Base-by-base conservation (phyloP, 768 basidiomycete species). In the Lactarius evosmus region DNA sequence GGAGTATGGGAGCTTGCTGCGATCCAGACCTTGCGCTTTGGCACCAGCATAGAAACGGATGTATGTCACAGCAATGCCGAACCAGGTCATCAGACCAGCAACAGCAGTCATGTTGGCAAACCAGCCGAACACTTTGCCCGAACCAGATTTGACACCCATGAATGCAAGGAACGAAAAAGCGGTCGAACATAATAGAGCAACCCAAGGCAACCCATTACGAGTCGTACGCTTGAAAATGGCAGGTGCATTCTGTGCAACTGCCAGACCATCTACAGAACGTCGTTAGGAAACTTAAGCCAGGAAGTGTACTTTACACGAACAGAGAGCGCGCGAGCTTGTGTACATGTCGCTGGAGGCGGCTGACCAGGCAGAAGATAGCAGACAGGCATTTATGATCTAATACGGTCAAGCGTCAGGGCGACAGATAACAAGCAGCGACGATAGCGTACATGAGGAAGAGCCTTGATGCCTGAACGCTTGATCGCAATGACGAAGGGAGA, bases 401-500 rank as follows among this genome's bases (percentile, higher is more conserved):
- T 19, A n/a, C 16, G 7, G 25, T 22, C 5, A n/a, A 32, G 7
- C 6, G 33, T 49, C 58, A 44, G 17, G 3, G 30, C n/a, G n/a
- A 55, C 27, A 38, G 14, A 19, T 7, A 16, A 3, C 40, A 27
- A 9, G 40, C 34, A 14, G 29, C 7, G 12, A 34, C 17, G 19
- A 16, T n/a, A 7, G 4, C 77, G 22, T 63, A 78, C 81, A 44
- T 77, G 78, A 4, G 85, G 84, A 0, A 86, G 73, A n/a, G 74
- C 79, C 56, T 78, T 83, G 75, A 87, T 98, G 19, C 96, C 95
- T 4, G 95, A 87, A 50, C 79, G 83, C 70, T 82, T 70, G 67
- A 93, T 93, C 1, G 95, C 96, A 67, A 98, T 92, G 67, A 97
- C 95, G 75, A 95, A 97, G 1, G 95, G 91, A 44, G 90, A 90